Percentiles rank a stretch among this genome's conserved stretches.
phyloP scores from a whole-genome alignment of 306 rosid genomes.

The Crataegus laevigata region DNA sequence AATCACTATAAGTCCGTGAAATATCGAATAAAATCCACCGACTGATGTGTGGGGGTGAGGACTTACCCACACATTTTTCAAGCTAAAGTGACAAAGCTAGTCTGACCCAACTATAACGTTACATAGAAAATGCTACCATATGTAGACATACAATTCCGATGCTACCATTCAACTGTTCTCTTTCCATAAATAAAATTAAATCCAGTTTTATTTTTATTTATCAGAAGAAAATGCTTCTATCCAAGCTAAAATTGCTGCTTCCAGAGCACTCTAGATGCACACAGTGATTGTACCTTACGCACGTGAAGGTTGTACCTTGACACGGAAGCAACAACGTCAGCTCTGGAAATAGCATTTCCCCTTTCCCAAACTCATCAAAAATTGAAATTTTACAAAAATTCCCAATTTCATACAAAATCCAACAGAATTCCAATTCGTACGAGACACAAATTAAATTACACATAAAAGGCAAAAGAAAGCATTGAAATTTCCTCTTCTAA shows the following conservation, averaged over 20 bases:
- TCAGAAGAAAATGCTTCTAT: too few species aligned
- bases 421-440: not conserved
- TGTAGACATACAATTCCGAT: too few species aligned
- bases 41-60: not conserved
- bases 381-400: not conserved
- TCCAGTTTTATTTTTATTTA: too few species aligned
- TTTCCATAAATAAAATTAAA: too few species aligned
- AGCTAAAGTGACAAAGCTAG: not conserved
- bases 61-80: not conserved
- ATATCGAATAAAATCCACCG: not conserved
- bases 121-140: not conserved
- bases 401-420: not conserved
- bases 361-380: not conserved
- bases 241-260: not conserved
- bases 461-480: not conserved
- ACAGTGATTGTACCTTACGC: not conserved
- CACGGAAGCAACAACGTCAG: not conserved
- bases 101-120: not conserved
- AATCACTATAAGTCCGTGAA: not conserved
- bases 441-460: not conserved
- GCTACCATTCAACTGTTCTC: too few species aligned
- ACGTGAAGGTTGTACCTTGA: not conserved
- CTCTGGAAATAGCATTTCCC: not conserved
- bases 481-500: not conserved
- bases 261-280: not conserved